Percentiles rank a stretch among this genome's conserved stretches.
phyloP scores from a whole-genome alignment of 305 asterid species.

The Solanum hybrid region DNA sequence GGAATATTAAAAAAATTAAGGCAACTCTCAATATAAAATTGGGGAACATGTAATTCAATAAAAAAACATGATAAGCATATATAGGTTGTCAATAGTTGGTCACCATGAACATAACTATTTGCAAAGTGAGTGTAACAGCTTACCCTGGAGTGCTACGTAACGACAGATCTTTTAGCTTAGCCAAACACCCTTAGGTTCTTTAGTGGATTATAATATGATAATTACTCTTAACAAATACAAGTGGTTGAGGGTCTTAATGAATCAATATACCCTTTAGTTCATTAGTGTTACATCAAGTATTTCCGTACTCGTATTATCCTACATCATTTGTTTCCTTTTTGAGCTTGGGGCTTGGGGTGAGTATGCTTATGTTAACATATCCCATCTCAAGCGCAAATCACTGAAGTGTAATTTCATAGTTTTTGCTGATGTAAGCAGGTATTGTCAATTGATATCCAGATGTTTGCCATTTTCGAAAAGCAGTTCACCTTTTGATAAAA shows the following conservation, averaged over 20 bases:
- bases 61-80: not conserved
- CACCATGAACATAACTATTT: not conserved
- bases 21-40: not conserved
- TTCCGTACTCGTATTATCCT: not conserved
- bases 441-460: not conserved
- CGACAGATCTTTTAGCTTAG: not conserved
- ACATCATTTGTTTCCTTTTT: not conserved
- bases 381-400: not conserved
- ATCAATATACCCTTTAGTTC: not conserved
- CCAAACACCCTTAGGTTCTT: not conserved
- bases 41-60: not conserved
- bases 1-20: not conserved
- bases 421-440: constrained; percentile 1
- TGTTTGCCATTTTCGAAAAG: not conserved
- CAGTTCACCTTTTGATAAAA: not conserved
- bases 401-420: not conserved
- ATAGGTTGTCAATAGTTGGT: not conserved
- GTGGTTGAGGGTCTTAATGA: not conserved
- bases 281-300: not conserved
- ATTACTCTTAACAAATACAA: not conserved
- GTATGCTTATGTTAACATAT: not conserved
- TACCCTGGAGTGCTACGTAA: not conserved
- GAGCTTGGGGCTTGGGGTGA: not conserved
- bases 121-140: not conserved
- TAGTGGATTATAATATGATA: not conserved